Percentiles rank a stretch among this genome's conserved stretches.
phyloP scores from a whole-genome alignment of 1,139 yeast species.

The Yamadazyma aaseri region DNA sequence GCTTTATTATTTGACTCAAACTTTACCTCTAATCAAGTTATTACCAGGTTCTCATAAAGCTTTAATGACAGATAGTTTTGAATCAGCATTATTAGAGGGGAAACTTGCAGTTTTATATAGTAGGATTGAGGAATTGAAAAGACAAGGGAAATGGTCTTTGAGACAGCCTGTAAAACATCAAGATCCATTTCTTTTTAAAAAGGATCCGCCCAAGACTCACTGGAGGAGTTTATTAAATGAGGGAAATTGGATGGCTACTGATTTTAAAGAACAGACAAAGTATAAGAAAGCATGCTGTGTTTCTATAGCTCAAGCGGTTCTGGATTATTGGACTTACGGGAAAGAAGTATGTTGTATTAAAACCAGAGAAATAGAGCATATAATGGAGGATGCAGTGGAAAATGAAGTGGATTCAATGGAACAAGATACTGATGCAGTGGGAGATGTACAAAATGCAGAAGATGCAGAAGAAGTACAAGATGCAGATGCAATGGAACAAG shows the following conservation, averaged over 20 bases:
- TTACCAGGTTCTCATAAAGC: slow-evolving; percentile 86
- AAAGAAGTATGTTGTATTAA: slow-evolving; percentile 59
- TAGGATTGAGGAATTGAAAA: slow-evolving; percentile 85
- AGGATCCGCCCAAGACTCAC: slow-evolving; percentile 41
- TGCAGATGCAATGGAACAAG: slow-evolving; percentile 9
- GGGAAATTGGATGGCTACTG: slow-evolving; percentile 81
- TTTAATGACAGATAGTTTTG: slow-evolving; percentile 79
- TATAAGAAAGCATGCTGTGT: slow-evolving; percentile 70
- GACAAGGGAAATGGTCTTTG: slow-evolving; percentile 87
- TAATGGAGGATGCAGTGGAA: slow-evolving; percentile 2
- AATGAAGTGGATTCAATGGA: slow-evolving; percentile 5
- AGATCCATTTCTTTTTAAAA: slow-evolving; percentile 59
- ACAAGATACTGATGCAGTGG: slow-evolving; percentile 10
- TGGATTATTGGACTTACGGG: slow-evolving; percentile 79
- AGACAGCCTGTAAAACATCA: slow-evolving; percentile 74
- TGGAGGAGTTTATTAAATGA: slow-evolving; percentile 80
- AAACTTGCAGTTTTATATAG: slow-evolving; percentile 90
- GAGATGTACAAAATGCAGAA: slow-evolving; percentile 8
- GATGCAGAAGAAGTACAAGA: slow-evolving; percentile 13
- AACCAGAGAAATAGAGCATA: slow-evolving; percentile 19
- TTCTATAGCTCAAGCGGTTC: slow-evolving; percentile 66
- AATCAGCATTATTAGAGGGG: slow-evolving; percentile 86
- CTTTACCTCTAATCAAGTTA: slow-evolving; percentile 77
- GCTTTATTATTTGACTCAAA: slow-evolving; percentile 80
- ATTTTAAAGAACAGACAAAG: slow-evolving; percentile 69